Base-by-base conservation (phyloP, 441 rosid genomes). In the Sinapis alba region DNA sequence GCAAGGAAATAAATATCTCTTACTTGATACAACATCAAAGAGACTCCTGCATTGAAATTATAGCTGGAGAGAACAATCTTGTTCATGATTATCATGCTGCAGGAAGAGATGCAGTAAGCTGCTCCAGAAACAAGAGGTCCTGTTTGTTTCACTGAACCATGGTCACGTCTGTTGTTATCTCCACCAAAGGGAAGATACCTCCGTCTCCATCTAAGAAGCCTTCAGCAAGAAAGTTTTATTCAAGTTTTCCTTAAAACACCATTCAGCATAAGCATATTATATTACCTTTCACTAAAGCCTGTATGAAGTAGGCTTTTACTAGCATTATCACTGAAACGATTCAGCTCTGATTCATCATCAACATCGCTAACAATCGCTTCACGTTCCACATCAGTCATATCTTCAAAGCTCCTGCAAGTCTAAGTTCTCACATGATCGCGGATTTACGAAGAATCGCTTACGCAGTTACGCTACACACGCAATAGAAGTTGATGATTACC, bases 21-120 rank as follows among this genome's bases (percentile, higher is more conserved):
- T 87, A 94, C 98, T 83, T 94, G 98, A 86, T 92, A 94, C 34
- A 94, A 76, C 97, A 94, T 87, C 72, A 94, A 76, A 24, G 97
- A 90, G 71, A 89, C 79, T 70, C 89, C 97, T 1, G 97, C 98
- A 53, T 81, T 82, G 61, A 94, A 94, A 63, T 92, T 79, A 64
- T 84, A 94, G 79, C 83, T 81, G 4, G 97, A 92, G 65, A 94
- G 89, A 73, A 89, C 90, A 72, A 89, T 73, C 83, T 94, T 94
- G 73, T 94, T 94, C 73, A 94, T 81, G 81, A 94, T 64, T 51
- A 90, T 94, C 98, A 94, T 94, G 79, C 97, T 78, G 81, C 98
- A 90, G 13, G 98, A 92, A 76, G 98, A 90, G 69, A 94, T 51
- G 68, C 98, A 92, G 78, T 94, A 94, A 73, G 97, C 97, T 27